Evolutionary conservation across 2,329 filamentous ascomycete genomes (phyloP).

Genomic region (Harringtonia aguacate): DNA sequence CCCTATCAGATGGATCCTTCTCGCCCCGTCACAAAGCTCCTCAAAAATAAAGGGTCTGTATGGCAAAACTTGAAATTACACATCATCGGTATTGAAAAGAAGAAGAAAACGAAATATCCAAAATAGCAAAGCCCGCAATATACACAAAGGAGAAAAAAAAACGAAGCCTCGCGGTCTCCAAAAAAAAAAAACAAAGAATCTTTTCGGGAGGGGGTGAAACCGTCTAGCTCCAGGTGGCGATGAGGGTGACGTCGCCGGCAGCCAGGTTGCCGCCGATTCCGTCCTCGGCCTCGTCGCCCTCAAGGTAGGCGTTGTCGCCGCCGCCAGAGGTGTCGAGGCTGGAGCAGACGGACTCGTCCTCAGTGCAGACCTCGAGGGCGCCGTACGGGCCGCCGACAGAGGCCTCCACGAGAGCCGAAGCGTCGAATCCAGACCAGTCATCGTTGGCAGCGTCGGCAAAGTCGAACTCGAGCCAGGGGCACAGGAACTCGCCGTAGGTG

Average conservation of each 20-base stretch:
- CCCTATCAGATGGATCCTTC: too few species aligned
- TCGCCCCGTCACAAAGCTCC: too few species aligned
- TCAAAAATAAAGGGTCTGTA: too few species aligned
- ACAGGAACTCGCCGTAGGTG: slow-evolving; percentile 27
- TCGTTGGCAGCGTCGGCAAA: slow-evolving; percentile 32
- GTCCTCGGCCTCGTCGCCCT: slow-evolving; percentile 20
- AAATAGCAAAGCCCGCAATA: not conserved
- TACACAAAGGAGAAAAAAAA: not conserved
- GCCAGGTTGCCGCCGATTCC: slow-evolving; percentile 24
- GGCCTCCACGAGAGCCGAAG: slow-evolving; percentile 35
- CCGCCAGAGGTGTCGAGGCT: slow-evolving; percentile 19
- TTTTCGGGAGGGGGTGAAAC: too few species aligned
- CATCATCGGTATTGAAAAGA: not conserved
- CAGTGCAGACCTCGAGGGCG: slow-evolving; percentile 28
- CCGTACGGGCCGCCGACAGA: slow-evolving; percentile 22
- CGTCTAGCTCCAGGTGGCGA: slow-evolving; percentile 10
- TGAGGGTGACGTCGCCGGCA: slow-evolving; percentile 13
- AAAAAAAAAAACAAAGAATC: not conserved
- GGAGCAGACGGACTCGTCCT: slow-evolving; percentile 18
- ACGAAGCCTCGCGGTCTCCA: not conserved
- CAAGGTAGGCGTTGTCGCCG: slow-evolving; percentile 23
- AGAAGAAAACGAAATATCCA: not conserved
- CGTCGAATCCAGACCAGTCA: slow-evolving; percentile 40
- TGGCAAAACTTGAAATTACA: too few species aligned
- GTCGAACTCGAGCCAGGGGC: slow-evolving; percentile 41